Evolutionary conservation across 192 early-diverging fungal genomes (phyloP).

Genomic region (Backusella mclennaniae): DNA sequence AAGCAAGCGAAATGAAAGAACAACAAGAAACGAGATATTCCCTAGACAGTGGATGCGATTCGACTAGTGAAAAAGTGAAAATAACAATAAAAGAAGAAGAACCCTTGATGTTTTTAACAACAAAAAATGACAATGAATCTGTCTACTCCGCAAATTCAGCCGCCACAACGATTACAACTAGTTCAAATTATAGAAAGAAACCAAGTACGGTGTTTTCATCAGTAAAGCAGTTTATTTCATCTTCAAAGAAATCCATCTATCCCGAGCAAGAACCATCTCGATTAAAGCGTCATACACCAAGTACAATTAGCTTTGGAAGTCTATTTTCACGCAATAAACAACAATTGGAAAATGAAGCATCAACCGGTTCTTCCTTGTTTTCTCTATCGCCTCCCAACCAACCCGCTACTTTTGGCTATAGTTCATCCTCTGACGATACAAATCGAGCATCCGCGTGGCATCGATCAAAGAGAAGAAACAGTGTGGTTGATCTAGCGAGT

Average conservation of each 20-base stretch:
- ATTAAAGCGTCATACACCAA: background rate
- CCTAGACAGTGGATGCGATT: background rate
- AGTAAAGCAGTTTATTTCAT: conserved; percentile 27
- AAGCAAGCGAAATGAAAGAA: background rate
- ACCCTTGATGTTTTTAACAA: background rate
- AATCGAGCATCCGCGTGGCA: background rate
- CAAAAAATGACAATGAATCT: conserved; percentile 30
- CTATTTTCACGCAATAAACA: background rate
- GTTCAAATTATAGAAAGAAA: conserved; percentile 19
- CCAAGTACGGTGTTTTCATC: conserved; percentile 26
- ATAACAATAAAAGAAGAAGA: background rate
- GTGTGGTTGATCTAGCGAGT: background rate
- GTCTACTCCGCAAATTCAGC: conserved; percentile 28
- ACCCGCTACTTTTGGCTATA: background rate
- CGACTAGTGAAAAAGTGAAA: background rate
- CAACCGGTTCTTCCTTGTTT: background rate
- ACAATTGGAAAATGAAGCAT: background rate
- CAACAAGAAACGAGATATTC: background rate
- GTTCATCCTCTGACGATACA: background rate
- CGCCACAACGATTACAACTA: conserved; percentile 29
- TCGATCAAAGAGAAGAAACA: conserved; percentile 9
- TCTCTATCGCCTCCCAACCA: background rate
- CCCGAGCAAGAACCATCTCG: background rate
- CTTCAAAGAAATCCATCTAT: background rate
- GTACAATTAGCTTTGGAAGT: background rate